Evolutionary conservation across 2,329 filamentous ascomycete species (phyloP), one percentile per base, ranked within the genome.

Genomic region (Claviceps maximensis): DNA sequence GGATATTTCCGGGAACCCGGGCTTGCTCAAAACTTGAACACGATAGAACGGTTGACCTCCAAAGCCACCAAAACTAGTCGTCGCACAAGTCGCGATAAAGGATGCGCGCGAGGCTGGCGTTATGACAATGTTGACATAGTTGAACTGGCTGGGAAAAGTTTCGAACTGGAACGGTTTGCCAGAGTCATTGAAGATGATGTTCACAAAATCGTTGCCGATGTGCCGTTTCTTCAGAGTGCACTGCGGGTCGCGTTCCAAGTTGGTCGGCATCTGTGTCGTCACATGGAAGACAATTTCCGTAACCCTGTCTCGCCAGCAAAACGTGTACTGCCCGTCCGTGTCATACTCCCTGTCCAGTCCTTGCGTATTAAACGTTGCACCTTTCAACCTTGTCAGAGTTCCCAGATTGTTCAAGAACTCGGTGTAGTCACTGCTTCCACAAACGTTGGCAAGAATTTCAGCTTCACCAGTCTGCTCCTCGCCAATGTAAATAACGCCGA

Each of bases 131-230:
- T 96, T 89, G 64, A 98, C 89, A 63, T 87, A 95, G 65, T 96
- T 97, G 74, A 98, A 95, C 54, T 91, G 86, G 0, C 89, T 94
- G 0, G 89, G 89, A 61, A 98, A 95, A 0, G 88, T 95, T 65
- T 95, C 82, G 65, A 95, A 95, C 52, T 80, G 78, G 71, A 95
- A 97, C 0, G 87, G 85, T 48, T 84, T 68, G n/a, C 93, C 91
- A 2, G 90, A 96, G 62, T 95, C 89, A 66, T 98, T 98, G 76
- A 94, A 98, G 54, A 98, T 85, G 60, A 98, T 95, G 65, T 95
- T 97, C 64, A 98, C 93, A 66, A 88, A 95, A 67, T 97, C 93
- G 64, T 98, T 98, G 54, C 93, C 93, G 56, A 97, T 93, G 63
- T 97, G 94, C 2, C 83, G 79, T 69, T 98, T 98, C 73, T 98